Evolutionary conservation across 495 filamentous ascomycete genomes (phyloP), one percentile per base, ranked within the genome.

Genomic region (Podospora appendiculata): DNA sequence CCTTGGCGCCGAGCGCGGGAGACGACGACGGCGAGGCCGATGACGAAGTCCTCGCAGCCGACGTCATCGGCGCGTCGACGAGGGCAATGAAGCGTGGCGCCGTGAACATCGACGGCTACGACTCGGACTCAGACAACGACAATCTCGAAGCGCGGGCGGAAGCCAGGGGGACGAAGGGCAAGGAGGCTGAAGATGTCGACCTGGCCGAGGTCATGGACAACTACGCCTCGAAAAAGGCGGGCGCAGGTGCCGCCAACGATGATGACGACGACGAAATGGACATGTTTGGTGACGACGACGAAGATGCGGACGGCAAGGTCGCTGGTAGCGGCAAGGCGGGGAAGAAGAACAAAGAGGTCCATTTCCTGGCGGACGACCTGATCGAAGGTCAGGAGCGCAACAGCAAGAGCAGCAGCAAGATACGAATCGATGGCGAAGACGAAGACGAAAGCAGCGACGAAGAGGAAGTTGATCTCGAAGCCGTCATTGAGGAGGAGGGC

Each of bases 31-130:
- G 88, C 55, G 79, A 87, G 5, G 89, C 89, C 39, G 56, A 57
- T 18, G 88, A 90, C 58, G 77, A 86, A 4, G 79, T 89, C 18
- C 79, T 95, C 13, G 91, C 95, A 39, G 88, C 89, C 11, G 93
- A 96, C 60, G 90, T 95, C 47, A 95, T 97, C 54, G 92, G 92
- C 38, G 83, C 82, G n/a, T 76, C 84, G 13, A 86, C 83, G 0
- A 76, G 82, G 38, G 82, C 85, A 42, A 84, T 86, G 0, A 95
- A 95, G 60, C 89, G 93, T 51, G 87, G 89, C 58, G 93, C 90
- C 2, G 83, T 98, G 34, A 95, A 96, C 55, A 82, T 98, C 32
- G 93, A 97, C 60, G 93, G 94, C 3, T 97, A 97, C 70, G 92
- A 96, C 49, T 92, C 85, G 0, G 93, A 99, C 67, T 93, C 87